phyloP scores from a whole-genome alignment of 1,139 yeast species.

The Yamadazyma diospyri region DNA sequence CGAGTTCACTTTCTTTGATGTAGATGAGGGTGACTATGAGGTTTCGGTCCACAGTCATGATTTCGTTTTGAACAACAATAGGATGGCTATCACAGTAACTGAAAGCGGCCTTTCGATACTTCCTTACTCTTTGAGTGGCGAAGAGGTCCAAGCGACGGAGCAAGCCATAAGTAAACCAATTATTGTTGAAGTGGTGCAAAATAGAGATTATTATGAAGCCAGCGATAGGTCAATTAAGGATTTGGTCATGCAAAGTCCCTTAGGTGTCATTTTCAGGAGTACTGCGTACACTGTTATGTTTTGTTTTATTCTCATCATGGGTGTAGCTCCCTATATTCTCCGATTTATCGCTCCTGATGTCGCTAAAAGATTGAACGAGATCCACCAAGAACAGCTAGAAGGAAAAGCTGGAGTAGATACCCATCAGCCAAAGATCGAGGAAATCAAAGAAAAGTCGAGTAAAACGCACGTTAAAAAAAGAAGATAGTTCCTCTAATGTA shows the following conservation, averaged over 20 bases:
- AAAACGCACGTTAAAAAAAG: slow-evolving; percentile 4
- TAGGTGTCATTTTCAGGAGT: slow-evolving; percentile 41
- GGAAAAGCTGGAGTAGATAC: too few species aligned
- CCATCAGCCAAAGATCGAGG: slow-evolving; percentile 10
- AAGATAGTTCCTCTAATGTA: too few species aligned
- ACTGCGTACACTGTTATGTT: slow-evolving; percentile 35
- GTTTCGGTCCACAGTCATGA: slow-evolving; percentile 37
- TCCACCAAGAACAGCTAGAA: slow-evolving; percentile 15
- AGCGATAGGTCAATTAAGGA: slow-evolving; percentile 30
- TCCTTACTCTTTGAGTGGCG: slow-evolving; percentile 20
- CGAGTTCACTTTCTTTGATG: slow-evolving; percentile 22
- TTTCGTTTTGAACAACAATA: slow-evolving; percentile 24
- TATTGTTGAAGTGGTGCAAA: slow-evolving; percentile 18
- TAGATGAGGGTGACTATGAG: slow-evolving; percentile 33
- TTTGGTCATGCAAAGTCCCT: slow-evolving; percentile 39
- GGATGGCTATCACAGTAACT: slow-evolving; percentile 27
- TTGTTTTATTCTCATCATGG: slow-evolving; percentile 24
- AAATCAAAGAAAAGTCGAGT: slow-evolving; percentile 6
- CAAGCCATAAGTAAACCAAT: slow-evolving; percentile 22
- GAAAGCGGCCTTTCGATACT: slow-evolving; percentile 20
- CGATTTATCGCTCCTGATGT: slow-evolving; percentile 35
- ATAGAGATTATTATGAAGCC: slow-evolving; percentile 35
- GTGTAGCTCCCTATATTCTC: slow-evolving; percentile 33
- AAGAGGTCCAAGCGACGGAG: slow-evolving; percentile 15
- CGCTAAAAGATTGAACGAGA: slow-evolving; percentile 31